phyloP scores from a whole-genome alignment of 441 rosid genomes.

The Mallotus japonicus region DNA sequence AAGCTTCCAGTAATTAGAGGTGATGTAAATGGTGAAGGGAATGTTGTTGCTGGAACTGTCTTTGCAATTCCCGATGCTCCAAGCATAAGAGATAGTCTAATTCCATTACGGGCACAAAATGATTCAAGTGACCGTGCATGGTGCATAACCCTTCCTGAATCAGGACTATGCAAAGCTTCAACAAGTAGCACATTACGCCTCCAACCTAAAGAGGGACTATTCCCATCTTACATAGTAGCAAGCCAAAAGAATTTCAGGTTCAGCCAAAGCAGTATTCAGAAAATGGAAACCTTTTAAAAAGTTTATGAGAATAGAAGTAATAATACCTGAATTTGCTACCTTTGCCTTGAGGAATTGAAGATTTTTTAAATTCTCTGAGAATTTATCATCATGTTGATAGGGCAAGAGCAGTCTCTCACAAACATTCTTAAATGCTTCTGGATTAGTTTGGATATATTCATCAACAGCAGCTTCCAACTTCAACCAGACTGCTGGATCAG shows the following conservation, averaged over 20 bases:
- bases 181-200: slow-evolving; percentile 87
- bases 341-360: slow-evolving; percentile 44
- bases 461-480: slow-evolving; percentile 84
- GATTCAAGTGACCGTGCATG: slow-evolving; percentile 96
- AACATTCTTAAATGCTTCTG: slow-evolving; percentile 59
- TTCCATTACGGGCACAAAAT: slow-evolving; percentile 66
- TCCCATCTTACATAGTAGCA: slow-evolving; percentile 45
- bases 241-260: slow-evolving; percentile 24
- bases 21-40: slow-evolving; percentile 83
- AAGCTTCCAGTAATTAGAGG: slow-evolving; percentile 91
- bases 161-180: slow-evolving; percentile 91
- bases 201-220: slow-evolving; percentile 83
- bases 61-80: slow-evolving; percentile 54
- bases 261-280: slow-evolving; percentile 21
- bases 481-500: slow-evolving; percentile 94
- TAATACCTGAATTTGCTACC: slow-evolving; percentile 56
- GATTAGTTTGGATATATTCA: slow-evolving; percentile 71
- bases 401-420: slow-evolving; percentile 80
- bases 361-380: slow-evolving; percentile 53
- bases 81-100: slow-evolving; percentile 64
- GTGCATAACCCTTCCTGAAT: slow-evolving; percentile 72
- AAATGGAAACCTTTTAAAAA: background rate
- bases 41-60: slow-evolving; percentile 54
- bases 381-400: slow-evolving; percentile 70
- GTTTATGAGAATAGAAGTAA: slow-evolving; percentile 15